Base-by-base conservation (phyloP, 345 rosid species). In the Lepidium aucheri region DNA sequence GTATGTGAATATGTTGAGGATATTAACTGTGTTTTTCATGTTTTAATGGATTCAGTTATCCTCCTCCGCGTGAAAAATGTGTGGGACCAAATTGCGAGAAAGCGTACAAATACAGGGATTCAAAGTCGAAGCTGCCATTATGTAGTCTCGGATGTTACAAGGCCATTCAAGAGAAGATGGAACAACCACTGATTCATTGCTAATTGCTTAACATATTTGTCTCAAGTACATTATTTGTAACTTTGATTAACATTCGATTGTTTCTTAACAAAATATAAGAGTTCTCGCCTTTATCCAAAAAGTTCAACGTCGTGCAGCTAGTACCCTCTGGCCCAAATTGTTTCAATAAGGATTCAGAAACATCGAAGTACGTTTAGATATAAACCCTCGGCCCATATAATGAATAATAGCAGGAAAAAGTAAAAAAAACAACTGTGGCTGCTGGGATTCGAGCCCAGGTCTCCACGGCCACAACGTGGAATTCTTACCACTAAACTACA, bases 361-460 rank as follows among this genome's bases (percentile, higher is more conserved):
- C 32, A 28, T 28, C 7, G 32, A 28, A 28, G n/a, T n/a, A n/a
- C n/a, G n/a, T n/a, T 28, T 28, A 28, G 32, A 28, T 28, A 26
- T 24, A 2, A 24, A 24, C 2, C 3, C 0, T 24, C 4, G 3
- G 26, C 26, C 26, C 26, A 24, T 3, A 1, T 24, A 24, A 24
- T 24, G 3, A 24, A 24, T 2, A 24, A 24, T 24, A 24, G 3
- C 2, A 24, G 3, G 4, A 3, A 24, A 24, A 24, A 24, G n/a
- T n/a, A n/a, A 24, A 24, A 24, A 24, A 1, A 24, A 24, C 26
- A 28, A 28, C 1, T 85, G 90, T 85, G 87, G 88, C 90, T 83
- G 88, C 86, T 85, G 83, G 94, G 90, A 82, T 79, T 87, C 88
- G 85, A 85, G 88, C 95, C 90, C 85, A 82, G 88, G 88, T 85